Percentiles rank a stretch among this genome's conserved stretches.
These are phyloP conservation scores for Myriosclerotinia scirpicola DNA, from an alignment of 2,329 filamentous ascomycete genomes.

Conservation along the genomic window DNA sequence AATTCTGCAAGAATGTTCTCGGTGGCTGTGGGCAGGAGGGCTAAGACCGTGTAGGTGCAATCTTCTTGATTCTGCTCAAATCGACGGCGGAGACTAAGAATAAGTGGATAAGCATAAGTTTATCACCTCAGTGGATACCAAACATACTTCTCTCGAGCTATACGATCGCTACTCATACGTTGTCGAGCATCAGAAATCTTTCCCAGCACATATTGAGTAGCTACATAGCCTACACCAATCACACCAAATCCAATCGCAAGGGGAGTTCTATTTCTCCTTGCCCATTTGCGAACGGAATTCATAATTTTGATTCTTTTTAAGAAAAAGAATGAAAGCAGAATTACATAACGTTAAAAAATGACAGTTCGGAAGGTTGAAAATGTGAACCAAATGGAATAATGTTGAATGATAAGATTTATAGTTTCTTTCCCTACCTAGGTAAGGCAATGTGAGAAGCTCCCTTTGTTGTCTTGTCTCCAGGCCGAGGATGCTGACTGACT, in stretches of 20 bases:
- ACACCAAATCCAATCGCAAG: constrained; percentile 86
- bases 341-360: constrained; percentile 30
- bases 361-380: constrained; percentile 1
- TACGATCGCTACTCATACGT: constrained; percentile 94
- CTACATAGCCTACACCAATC: constrained; percentile 85
- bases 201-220: constrained; percentile 85
- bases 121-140: not conserved
- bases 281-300: constrained; percentile 79
- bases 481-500: constrained; percentile 14
- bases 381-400: constrained; percentile 7
- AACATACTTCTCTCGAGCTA: constrained; percentile 90
- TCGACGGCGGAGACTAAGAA: constrained; percentile 76
- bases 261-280: constrained; percentile 86
- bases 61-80: constrained; percentile 99
- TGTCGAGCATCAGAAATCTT: constrained; percentile 93
- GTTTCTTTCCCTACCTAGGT: not conserved
- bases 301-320: constrained; percentile 44
- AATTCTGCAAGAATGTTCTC: constrained; percentile 84
- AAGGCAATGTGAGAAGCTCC: not conserved
- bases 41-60: constrained; percentile 97
- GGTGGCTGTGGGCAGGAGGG: constrained; percentile 86
- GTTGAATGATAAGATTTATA: constrained; percentile 6
- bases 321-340: constrained; percentile 11
- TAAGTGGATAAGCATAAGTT: constrained; percentile 26
- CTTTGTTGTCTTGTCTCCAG: constrained; percentile 22